These are phyloP conservation scores for Coniferiporia sulphurascens DNA, from an alignment of 1,284 basidiomycete genomes.

Conservation along the genomic window DNA sequence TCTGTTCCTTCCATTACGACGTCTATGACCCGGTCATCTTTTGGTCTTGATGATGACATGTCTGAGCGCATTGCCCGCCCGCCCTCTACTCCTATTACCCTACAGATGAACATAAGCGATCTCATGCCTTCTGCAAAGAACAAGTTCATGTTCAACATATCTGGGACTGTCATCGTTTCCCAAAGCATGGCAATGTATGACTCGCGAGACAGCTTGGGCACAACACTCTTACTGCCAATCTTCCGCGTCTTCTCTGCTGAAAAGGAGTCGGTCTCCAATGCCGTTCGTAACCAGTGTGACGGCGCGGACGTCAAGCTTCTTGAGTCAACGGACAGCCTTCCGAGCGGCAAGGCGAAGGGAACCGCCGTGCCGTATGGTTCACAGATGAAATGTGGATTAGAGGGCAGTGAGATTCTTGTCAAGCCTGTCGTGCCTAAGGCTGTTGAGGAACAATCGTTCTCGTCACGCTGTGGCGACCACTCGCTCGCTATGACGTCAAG, in stretches of 20 bases:
- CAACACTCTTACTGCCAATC: conserved; percentile 53
- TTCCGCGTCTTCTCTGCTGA: conserved; percentile 65
- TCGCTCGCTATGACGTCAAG: not conserved
- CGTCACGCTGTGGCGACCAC: not conserved
- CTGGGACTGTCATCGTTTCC: conserved; percentile 59
- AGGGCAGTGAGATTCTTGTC: conserved; percentile 14
- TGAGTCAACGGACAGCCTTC: conserved; percentile 19
- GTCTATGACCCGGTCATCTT: conserved; percentile 32
- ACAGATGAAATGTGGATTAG: conserved; percentile 12
- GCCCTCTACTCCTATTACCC: conserved; percentile 55
- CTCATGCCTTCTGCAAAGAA: conserved; percentile 59
- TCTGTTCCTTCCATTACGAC: conserved; percentile 51
- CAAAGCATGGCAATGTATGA: conserved; percentile 29
- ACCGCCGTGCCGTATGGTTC: conserved; percentile 15
- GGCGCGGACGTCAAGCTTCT: conserved; percentile 52
- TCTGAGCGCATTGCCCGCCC: conserved; percentile 26
- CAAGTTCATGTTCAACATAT: conserved; percentile 57
- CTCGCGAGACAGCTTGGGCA: conserved; percentile 22
- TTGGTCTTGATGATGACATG: conserved; percentile 26
- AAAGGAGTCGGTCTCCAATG: conserved; percentile 48
- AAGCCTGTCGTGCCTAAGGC: conserved; percentile 2
- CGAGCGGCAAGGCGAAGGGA: conserved; percentile 1
- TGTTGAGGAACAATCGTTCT: not conserved
- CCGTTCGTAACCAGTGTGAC: conserved; percentile 54
- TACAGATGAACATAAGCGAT: conserved; percentile 77